These are phyloP conservation scores for Blepharisma stoltei DNA, from an alignment of 73 alveolate genomes.

Conservation along the genomic window DNA sequence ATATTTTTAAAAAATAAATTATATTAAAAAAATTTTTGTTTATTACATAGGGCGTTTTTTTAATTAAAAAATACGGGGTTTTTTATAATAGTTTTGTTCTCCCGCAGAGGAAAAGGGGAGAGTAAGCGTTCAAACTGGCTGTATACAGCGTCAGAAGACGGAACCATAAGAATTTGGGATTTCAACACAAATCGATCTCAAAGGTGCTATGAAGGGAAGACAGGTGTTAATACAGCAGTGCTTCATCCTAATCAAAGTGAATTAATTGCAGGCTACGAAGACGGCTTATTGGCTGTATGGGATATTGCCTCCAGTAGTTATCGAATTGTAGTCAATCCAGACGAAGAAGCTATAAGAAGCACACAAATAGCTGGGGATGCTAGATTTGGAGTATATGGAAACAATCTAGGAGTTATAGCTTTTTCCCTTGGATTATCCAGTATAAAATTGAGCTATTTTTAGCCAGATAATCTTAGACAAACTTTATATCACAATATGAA, in stretches of 20 bases:
- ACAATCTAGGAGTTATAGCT: constrained; percentile 70
- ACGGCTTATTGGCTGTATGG: constrained; percentile 80
- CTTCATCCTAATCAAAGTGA: constrained; percentile 83
- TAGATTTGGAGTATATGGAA: constrained; percentile 71
- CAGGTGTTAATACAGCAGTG: constrained; percentile 68
- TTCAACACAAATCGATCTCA: constrained; percentile 60
- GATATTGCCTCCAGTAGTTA: constrained; percentile 68
- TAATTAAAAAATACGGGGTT: too few relatives aligned
- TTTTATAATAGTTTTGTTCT: too few relatives aligned
- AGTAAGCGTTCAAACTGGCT: constrained; percentile 61
- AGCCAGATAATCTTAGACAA: too few relatives aligned
- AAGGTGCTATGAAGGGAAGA: constrained; percentile 44
- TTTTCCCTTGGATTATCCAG: too few relatives aligned
- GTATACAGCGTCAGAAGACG: constrained; percentile 79
- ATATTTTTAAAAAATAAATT: too few relatives aligned
- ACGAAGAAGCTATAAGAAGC: constrained; percentile 69
- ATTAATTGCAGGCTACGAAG: constrained; percentile 73
- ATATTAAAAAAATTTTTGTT: too few relatives aligned
- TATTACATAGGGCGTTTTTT: too few relatives aligned
- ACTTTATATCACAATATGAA: constrained; percentile 61
- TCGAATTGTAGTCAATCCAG: constrained; percentile 55
- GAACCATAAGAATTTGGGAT: constrained; percentile 78
- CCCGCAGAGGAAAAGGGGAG: too few relatives aligned
- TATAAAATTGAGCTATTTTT: too few relatives aligned
- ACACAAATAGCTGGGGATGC: constrained; percentile 77